Conservation (phyloP, 106 monocot genomes). For the Allium sativum region DNA sequence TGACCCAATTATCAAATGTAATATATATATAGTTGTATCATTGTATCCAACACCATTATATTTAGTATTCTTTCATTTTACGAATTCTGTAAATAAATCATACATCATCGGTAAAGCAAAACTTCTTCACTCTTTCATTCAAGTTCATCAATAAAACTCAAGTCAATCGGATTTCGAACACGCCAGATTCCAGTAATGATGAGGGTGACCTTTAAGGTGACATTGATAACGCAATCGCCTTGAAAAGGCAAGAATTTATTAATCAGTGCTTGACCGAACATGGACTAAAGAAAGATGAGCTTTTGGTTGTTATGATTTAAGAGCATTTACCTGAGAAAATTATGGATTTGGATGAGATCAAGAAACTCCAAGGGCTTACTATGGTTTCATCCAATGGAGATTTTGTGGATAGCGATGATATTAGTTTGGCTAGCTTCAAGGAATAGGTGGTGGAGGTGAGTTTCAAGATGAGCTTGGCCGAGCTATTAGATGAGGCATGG, state of each 20-base stretch:
- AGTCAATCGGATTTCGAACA: too few relatives aligned
- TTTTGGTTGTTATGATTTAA: constrained; percentile 16
- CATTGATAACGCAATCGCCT: constrained; percentile 66
- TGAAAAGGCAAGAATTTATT: constrained; percentile 72
- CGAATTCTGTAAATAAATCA: too few relatives aligned
- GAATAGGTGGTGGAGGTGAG: constrained; percentile 46
- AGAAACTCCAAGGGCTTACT: constrained; percentile 43
- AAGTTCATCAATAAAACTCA: constrained; percentile 27
- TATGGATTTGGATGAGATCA: constrained; percentile 75
- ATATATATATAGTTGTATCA: too few relatives aligned
- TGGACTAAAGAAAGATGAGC: constrained; percentile 22
- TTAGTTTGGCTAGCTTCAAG: constrained; percentile 25
- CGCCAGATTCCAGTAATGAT: not conserved
- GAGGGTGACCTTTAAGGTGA: constrained; percentile 65
- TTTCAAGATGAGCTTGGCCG: constrained; percentile 68
- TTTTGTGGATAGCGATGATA: constrained; percentile 42
- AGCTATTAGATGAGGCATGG: constrained; percentile 81
- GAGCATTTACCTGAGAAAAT: constrained; percentile 63
- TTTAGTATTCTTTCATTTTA: too few relatives aligned
- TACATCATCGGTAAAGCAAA: too few relatives aligned
- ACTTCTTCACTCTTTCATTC: constrained; percentile 51
- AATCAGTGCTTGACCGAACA: constrained; percentile 44
- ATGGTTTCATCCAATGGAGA: constrained; percentile 20
- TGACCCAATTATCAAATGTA: too few relatives aligned
- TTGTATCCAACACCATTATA: too few relatives aligned